Base-by-base conservation (phyloP, 1,284 basidiomycete species). In the Rhodotorula glutinis region DNA sequence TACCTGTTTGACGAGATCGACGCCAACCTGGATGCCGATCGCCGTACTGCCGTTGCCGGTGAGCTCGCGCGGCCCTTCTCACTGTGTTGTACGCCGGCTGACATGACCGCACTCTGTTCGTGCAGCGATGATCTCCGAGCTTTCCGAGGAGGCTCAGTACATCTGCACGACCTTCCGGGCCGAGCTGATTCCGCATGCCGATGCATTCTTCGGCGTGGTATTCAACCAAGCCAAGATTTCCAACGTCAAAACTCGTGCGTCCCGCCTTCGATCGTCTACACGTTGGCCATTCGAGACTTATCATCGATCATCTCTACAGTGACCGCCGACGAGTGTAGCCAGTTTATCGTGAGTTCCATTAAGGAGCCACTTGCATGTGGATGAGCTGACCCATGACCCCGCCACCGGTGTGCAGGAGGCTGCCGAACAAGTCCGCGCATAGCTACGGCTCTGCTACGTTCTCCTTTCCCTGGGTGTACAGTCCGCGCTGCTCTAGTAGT, bases 1-100 rank as follows among this genome's bases (percentile, higher is more conserved):
- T 98, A 98, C 80, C 84, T 99, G n/a, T 98, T 98, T 77, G 96
- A 99, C 78, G 96, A 99, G 83, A 98, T 98, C 76, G 95, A 98
- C 76, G 95, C 95, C 59, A 98, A 98, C 76, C 83, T 99, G 60
- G 96, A 99, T 76, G 92, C 95, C 9, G 92, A 98, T 81, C 97
- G 98, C 73, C 89, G 95, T 52, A 97, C 94, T 3, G 92, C 95
- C 4, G 95, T 98, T 30, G 93, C 95, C 40, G 85, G 91, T 92
- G 11, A 38, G 33, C 33, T 38, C 11, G 7, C 5, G 75, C 76
- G 89, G 80, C 40, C 33, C 52, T 46, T 23, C 43, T 23, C 30
- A 29, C 19, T 30, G 13, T 53, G n/a, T 19, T 25, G 30, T 40
- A 4, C 17, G 9, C 4, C 38, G 44, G 38, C 29, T 57, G 27